A percentile compares a stretch with the other conserved stretches of the same genome.
phyloP scores from a whole-genome alignment of 73 alveolate species.

The Paramecium tetraurelia region DNA sequence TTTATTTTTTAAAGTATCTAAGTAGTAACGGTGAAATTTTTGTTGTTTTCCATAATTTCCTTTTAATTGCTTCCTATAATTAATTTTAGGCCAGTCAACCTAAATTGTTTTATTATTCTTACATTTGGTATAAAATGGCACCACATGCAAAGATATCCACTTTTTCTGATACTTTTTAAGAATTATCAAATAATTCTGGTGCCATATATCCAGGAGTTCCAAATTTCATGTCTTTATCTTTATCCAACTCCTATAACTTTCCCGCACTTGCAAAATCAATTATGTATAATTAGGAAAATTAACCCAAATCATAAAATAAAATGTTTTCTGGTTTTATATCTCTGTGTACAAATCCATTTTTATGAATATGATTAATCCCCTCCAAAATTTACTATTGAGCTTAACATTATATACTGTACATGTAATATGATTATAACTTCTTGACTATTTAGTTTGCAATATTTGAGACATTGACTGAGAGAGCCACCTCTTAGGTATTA shows the following conservation, averaged over 20 bases:
- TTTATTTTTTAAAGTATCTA: not conserved
- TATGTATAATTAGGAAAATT: conserved; percentile 70
- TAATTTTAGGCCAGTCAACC: not conserved
- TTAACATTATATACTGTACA: not conserved
- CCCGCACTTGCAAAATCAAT: conserved; percentile 85
- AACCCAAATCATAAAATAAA: conserved; percentile 68
- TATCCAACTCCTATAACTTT: not conserved
- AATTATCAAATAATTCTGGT: conserved; percentile 64
- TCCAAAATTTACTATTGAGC: conserved; percentile 71
- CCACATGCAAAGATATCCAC: not conserved
- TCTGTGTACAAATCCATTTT: conserved; percentile 80
- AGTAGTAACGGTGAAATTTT: not conserved
- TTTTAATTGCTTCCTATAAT: not conserved
- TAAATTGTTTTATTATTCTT: not conserved
- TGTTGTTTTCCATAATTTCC: not conserved
- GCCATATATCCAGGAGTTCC: conserved; percentile 84
- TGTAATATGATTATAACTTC: not conserved
- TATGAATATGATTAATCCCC: conserved; percentile 79
- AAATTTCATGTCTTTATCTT: conserved; percentile 5
- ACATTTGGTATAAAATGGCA: not conserved
- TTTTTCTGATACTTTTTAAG: not conserved
- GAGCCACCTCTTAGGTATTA: not conserved
- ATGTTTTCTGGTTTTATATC: conserved; percentile 93
- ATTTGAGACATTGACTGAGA: not conserved
- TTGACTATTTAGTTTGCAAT: not conserved